These are phyloP conservation scores for Persicaria tinctoria DNA, from an alignment of 148 eudicot genomes.

Conservation along the genomic window DNA sequence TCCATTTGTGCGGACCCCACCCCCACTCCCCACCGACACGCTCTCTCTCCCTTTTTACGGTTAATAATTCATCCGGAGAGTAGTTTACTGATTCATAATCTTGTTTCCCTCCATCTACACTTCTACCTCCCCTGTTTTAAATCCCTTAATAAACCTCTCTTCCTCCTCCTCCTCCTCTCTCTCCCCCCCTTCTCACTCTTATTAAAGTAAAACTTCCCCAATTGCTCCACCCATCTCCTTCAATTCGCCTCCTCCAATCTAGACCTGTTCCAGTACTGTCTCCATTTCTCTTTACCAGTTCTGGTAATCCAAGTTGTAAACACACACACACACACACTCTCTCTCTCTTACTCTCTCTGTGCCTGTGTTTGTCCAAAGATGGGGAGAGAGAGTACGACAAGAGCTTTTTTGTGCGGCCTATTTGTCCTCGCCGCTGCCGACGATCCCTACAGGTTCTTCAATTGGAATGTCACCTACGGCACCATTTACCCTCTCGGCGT, in stretches of 20 bases:
- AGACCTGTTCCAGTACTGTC: constrained; percentile 13
- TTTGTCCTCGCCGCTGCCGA: constrained; percentile 9
- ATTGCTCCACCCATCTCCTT: constrained; percentile 3
- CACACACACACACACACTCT: neutral
- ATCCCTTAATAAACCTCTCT: constrained; percentile 2
- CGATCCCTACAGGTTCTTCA: constrained; percentile 13
- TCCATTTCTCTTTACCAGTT: no score
- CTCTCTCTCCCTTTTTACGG: neutral
- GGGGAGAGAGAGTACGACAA: neutral
- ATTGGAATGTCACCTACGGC: constrained; percentile 13
- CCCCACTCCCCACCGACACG: neutral
- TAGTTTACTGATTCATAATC: neutral
- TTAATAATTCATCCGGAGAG: no score
- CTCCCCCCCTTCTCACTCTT: neutral
- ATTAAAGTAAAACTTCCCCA: neutral
- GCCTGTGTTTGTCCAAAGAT: neutral
- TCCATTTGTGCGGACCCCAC: neutral
- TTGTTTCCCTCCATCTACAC: constrained; percentile 8
- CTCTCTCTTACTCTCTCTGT: neutral
- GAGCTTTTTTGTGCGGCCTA: constrained; percentile 7
- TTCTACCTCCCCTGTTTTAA: neutral
- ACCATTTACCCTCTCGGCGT: constrained; percentile 12
- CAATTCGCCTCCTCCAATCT: constrained; percentile 9
- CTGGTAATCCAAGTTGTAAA: no score
- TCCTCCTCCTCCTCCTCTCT: neutral